A percentile compares a stretch with the other conserved stretches of the same genome.
Conservation (phyloP, 1,284 basidiomycete genomes). For the Pseudozyma thailandica region DNA sequence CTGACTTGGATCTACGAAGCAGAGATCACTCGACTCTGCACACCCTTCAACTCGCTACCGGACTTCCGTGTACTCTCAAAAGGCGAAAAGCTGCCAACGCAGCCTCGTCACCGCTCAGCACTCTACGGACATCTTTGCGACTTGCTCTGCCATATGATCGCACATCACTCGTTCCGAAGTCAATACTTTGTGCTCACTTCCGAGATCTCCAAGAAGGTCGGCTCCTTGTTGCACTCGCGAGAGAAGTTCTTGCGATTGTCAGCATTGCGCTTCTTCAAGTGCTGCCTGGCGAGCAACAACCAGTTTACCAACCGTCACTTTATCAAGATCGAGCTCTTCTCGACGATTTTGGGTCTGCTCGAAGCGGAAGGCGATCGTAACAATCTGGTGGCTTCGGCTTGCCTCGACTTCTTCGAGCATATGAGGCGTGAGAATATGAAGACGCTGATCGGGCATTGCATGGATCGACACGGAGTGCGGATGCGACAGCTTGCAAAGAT, state of each 20-base stretch:
- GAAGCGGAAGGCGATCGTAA: conserved; percentile 83
- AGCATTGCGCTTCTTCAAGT: conserved; percentile 85
- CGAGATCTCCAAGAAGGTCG: conserved; percentile 56
- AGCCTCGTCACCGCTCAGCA: conserved; percentile 41
- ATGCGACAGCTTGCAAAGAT: conserved; percentile 77
- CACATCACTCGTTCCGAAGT: conserved; percentile 83
- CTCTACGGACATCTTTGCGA: conserved; percentile 75
- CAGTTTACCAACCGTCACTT: conserved; percentile 85
- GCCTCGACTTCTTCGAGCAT: conserved; percentile 92
- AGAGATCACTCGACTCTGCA: conserved; percentile 79
- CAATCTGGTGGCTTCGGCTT: conserved; percentile 91
- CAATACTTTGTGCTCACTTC: conserved; percentile 83
- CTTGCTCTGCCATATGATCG: conserved; percentile 85
- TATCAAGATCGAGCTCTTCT: conserved; percentile 84
- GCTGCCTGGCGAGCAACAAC: conserved; percentile 85
- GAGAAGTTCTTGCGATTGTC: conserved; percentile 81
- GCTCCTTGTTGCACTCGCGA: conserved; percentile 74
- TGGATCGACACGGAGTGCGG: conserved; percentile 78
- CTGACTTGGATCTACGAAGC: conserved; percentile 88
- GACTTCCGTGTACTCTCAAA: conserved; percentile 72
- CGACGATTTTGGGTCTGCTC: conserved; percentile 84
- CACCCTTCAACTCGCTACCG: conserved; percentile 80
- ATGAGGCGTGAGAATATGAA: conserved; percentile 82
- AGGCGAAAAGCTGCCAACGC: conserved; percentile 34
- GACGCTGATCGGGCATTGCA: conserved; percentile 83